Evolutionary conservation across 129 eudicot genomes (phyloP).

Genomic region (Escallonia rubra): DNA sequence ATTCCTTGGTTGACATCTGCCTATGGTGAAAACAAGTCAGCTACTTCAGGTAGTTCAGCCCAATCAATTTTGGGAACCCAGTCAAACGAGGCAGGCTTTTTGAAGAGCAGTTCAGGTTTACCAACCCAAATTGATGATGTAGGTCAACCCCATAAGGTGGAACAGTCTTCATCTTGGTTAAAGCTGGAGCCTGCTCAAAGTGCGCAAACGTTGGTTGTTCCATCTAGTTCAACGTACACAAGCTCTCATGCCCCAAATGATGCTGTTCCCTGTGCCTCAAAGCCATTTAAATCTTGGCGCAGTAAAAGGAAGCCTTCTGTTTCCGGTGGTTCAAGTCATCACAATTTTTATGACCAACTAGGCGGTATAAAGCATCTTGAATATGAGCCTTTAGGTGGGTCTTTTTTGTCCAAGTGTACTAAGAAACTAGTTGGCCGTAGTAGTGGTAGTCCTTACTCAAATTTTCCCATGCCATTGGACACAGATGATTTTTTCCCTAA

Average conservation of each 20-base stretch:
- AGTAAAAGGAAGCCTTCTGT: conserved; percentile 11
- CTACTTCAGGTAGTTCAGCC: conserved; percentile 16
- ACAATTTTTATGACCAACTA: not conserved
- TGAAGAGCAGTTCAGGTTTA: conserved; percentile 3
- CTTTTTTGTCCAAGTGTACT: not conserved
- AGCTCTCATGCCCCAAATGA: conserved; percentile 1
- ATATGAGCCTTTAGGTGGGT: not conserved
- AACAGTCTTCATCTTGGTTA: conserved; percentile 1
- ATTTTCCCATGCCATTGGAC: not conserved
- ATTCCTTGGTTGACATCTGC: conserved; percentile 52
- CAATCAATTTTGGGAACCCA: conserved; percentile 5
- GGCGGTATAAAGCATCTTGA: not conserved
- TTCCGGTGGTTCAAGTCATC: conserved; percentile 11
- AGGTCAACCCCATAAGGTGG: not conserved
- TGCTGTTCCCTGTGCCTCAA: conserved; percentile 11
- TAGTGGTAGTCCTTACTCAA: not conserved
- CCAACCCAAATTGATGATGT: conserved; percentile 1
- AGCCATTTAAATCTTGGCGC: not conserved
- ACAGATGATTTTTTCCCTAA: not conserved
- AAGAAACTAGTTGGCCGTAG: conserved; percentile 3
- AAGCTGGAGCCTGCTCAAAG: conserved; percentile 4
- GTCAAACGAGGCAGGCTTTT: not conserved
- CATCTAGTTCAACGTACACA: not conserved
- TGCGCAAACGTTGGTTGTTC: conserved; percentile 9
- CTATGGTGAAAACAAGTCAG: not conserved